Evolutionary conservation across 2,329 filamentous ascomycete species (phyloP), one percentile per base, ranked within the genome.

Genomic region (Aureobasidium sp.): DNA sequence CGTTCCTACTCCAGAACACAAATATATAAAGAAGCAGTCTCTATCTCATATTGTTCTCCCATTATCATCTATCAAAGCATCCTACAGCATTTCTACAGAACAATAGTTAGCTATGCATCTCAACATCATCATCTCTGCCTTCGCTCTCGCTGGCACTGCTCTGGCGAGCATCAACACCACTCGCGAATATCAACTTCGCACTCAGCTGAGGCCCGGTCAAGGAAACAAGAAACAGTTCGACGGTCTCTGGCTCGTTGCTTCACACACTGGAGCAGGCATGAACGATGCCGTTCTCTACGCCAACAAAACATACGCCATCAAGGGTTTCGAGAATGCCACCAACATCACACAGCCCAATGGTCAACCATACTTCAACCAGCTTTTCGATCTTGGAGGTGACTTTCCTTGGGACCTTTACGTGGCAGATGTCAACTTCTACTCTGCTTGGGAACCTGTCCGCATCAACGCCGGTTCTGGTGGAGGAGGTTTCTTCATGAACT

Each of bases 381-480:
- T 70, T 42, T 72, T 73, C 65, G 69, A 72, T 58, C 63, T 72
- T 15, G 69, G 70, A 40, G 68, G 60, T 19, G 56, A 60, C 2
- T 72, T 68, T 29, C 67, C 71, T 9, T 73, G 60, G 15, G 54
- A 52, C 14, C 49, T 65, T 35, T 40, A 59, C 27, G 48, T 65
- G 27, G 63, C 67, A 47, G 65, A 67, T 54, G 62, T 60, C 42
- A 64, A 66, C 37, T 67, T 67, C 63, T 72, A 73, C 63, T 62
- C 68, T 31, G 67, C 66, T 9, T 73, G 71, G 71, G 64, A 71
- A 58, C 68, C 70, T 9, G 70, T 72, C 5, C 63, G 66, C 39
- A 65, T 73, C 62, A 67, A 72, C 29, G 69, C 64, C 15, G 70
- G 69, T 9, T 56, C 58, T 7, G 60, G 63, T 7, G 62, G 62